Evolutionary conservation across 805 yeast genomes (phyloP).

Genomic region (Ogataea zsoltii): DNA sequence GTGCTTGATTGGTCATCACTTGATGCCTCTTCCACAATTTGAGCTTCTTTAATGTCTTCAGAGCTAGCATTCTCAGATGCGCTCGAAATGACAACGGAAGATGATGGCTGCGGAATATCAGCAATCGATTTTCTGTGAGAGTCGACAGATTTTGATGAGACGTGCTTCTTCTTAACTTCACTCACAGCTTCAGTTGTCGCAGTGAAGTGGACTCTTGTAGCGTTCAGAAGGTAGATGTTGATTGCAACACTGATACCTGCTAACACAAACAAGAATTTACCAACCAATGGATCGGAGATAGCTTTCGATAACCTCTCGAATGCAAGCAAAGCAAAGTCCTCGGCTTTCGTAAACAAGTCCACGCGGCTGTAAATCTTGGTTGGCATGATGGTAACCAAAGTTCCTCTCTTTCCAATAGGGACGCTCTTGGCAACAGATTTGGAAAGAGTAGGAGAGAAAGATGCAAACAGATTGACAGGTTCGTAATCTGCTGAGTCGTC

Average conservation of each 20-base stretch:
- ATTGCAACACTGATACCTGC: constrained; percentile 75
- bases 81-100: constrained; percentile 16
- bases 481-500: constrained; percentile 41
- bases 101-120: constrained; percentile 10
- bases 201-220: constrained; percentile 64
- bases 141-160: constrained; percentile 10
- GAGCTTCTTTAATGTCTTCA: constrained; percentile 37
- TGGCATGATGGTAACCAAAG: constrained; percentile 59
- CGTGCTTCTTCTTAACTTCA: constrained; percentile 14
- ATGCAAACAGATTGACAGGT: constrained; percentile 23
- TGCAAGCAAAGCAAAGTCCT: constrained; percentile 55
- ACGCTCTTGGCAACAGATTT: constrained; percentile 44
- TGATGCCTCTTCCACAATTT: constrained; percentile 32
- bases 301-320: constrained; percentile 62
- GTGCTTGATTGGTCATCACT: constrained; percentile 29
- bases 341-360: constrained; percentile 55
- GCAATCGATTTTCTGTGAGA: constrained; percentile 10
- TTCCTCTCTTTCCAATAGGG: constrained; percentile 42
- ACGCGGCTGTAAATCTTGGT: constrained; percentile 59
- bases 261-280: constrained; percentile 72
- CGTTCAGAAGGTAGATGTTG: constrained; percentile 83
- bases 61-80: constrained; percentile 17
- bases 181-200: constrained; percentile 7
- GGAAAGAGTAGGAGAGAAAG: constrained; percentile 37
- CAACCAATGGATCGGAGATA: constrained; percentile 75